These are phyloP conservation scores for Aspergillus leporis DNA, from an alignment of 495 filamentous ascomycete species.

Conservation along the genomic window DNA sequence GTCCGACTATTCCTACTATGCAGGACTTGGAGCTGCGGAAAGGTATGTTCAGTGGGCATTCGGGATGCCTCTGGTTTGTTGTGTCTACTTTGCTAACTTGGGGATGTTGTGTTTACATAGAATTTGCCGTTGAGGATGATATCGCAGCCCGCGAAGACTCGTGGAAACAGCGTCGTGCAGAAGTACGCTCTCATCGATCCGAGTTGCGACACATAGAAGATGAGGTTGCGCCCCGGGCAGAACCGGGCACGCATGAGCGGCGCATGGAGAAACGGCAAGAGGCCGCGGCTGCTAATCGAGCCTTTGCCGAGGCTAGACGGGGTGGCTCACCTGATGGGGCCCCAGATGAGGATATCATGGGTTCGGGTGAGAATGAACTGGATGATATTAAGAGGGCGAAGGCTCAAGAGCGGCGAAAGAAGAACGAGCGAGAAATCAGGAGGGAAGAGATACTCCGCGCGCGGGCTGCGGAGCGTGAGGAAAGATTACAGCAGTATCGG, in stretches of 20 bases:
- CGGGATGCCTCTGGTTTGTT: not conserved
- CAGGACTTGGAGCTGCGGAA: constrained; percentile 72
- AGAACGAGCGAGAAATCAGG: constrained; percentile 44
- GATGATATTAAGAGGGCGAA: constrained; percentile 41
- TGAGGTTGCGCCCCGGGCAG: constrained; percentile 80
- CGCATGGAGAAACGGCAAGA: constrained; percentile 80
- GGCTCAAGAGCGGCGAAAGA: constrained; percentile 42
- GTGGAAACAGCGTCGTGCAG: constrained; percentile 58
- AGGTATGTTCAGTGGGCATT: constrained; percentile 40
- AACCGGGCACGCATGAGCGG: constrained; percentile 81
- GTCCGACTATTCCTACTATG: constrained; percentile 72
- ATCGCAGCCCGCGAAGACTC: constrained; percentile 53
- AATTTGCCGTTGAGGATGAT: constrained; percentile 56
- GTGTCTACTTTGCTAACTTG: not conserved
- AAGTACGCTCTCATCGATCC: constrained; percentile 44
- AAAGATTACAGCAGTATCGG: constrained; percentile 43
- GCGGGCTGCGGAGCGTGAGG: constrained; percentile 43
- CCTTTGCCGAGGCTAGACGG: constrained; percentile 44
- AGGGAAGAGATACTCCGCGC: constrained; percentile 45
- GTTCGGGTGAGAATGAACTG: constrained; percentile 42
- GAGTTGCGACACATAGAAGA: constrained; percentile 51
- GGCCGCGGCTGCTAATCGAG: constrained; percentile 46
- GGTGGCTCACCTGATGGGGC: constrained; percentile 44
- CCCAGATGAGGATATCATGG: constrained; percentile 46
- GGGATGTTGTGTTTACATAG: constrained; percentile 25